Percentiles rank a stretch among this genome's conserved stretches.
phyloP scores from a whole-genome alignment of 2,329 filamentous ascomycete species.

The Thelonectria discophora region DNA sequence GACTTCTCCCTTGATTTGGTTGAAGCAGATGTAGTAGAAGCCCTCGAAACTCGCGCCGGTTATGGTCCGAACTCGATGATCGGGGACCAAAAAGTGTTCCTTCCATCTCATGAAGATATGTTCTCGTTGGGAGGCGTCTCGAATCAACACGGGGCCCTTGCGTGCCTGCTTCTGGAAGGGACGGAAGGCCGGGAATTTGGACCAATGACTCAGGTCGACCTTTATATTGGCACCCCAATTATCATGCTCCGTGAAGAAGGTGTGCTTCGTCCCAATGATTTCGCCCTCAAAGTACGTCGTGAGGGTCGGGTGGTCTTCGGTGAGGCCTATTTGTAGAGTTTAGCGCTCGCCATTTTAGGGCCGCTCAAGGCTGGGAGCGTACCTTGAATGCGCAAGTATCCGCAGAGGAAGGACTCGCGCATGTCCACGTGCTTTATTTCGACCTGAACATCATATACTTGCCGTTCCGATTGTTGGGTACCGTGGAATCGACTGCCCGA shows the following conservation, averaged over 20 bases:
- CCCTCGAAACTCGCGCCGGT: conserved; percentile 96
- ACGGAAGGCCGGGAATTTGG: conserved; percentile 85
- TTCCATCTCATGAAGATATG: conserved; percentile 99
- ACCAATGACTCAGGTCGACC: conserved; percentile 93
- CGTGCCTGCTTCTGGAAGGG: conserved; percentile 71
- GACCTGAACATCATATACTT: conserved; percentile 94
- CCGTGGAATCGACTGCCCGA: conserved; percentile 89
- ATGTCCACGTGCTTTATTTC: conserved; percentile 97
- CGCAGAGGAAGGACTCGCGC: conserved; percentile 91
- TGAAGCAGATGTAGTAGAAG: conserved; percentile 99
- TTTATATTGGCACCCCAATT: conserved; percentile 93
- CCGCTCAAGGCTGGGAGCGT: conserved; percentile 10
- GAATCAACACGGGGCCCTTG: conserved; percentile 64
- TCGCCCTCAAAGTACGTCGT: conserved; percentile 99
- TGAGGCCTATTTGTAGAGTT: conserved; percentile 71
- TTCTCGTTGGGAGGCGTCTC: conserved; percentile 81
- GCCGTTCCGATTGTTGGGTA: conserved; percentile 91
- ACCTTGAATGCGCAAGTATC: conserved; percentile 96
- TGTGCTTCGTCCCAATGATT: conserved; percentile 94
- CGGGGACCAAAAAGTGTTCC: conserved; percentile 95
- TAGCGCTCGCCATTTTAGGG: conserved; percentile 16
- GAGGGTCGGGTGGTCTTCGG: conserved; percentile 94
- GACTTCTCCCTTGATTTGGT: conserved; percentile 85
- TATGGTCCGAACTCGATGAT: conserved; percentile 91
- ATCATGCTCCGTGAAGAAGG: conserved; percentile 89